Evolutionary conservation across 441 rosid genomes (phyloP), one percentile per base, ranked within the genome.

Genomic region (Bruguiera hainesii): DNA sequence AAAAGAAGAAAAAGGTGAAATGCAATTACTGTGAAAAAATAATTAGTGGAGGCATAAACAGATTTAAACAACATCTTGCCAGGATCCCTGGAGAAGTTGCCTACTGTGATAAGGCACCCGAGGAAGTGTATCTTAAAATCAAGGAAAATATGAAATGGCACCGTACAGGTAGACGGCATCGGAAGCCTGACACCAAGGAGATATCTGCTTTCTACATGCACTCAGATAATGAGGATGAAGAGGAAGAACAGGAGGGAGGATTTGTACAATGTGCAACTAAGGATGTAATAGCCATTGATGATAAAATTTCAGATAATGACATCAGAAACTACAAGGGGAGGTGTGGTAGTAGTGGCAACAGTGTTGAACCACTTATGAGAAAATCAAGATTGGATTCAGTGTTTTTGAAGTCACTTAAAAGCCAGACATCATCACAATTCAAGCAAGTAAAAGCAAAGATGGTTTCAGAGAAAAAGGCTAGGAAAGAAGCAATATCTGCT

Each of bases 101-200:
- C 6, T 81, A 79, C n/a, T 95, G 99, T 78, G 87, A 88, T 67
- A 81, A 73, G 58, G 97, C 94, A 60, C 94, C 97, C n/a, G 97
- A 91, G 73, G 97, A 91, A 67, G 96, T 90, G 56, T 95, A 84
- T 82, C 82, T 78, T 53, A 88, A 82, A 84, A 89, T 95, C 49
- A 95, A 90, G 80, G 99, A 95, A 80, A 89, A 89, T 66, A 90
- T 95, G 97, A 95, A 87, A 74, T 95, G 98, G 98, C 99, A 95
- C 77, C 91, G 98, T 42, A 85, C 94, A 61, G 98, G 97, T 56
- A 87, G 85, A 77, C 84, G 91, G 72, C 90, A 83, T 57, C 82
- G 81, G 67, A 84, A 80, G 65, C 88, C 87, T 64, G 96, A 86
- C 62, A 66, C 80, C 1, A 83, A 82, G 68, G 87, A 80, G 70